These are phyloP conservation scores for Dictyostelium citrinum DNA, from an alignment of 78 protist genomes.

Conservation along the genomic window DNA sequence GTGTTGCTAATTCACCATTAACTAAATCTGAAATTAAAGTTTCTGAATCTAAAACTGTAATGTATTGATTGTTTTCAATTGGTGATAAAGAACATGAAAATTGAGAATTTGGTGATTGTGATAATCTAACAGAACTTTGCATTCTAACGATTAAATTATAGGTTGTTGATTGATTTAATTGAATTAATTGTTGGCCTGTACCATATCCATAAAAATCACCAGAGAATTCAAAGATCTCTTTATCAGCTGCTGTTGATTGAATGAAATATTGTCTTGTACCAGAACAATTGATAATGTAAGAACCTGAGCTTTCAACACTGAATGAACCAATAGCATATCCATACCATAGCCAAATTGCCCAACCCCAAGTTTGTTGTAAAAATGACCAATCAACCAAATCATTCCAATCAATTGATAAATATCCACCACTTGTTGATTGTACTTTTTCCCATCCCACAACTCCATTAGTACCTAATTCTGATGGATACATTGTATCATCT, in stretches of 20 bases:
- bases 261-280: conserved; percentile 13
- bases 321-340: conserved; percentile 42
- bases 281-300: conserved; percentile 6
- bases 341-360: conserved; percentile 67
- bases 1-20: conserved; percentile 20
- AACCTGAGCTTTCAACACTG: neutral
- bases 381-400: conserved; percentile 15
- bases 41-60: neutral
- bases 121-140: conserved; percentile 17
- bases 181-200: conserved; percentile 16
- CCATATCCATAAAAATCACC: conserved; percentile 56
- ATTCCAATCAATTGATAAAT: conserved; percentile 17
- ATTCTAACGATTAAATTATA: conserved; percentile 27
- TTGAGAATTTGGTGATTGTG: conserved; percentile 21
- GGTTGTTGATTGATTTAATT: neutral
- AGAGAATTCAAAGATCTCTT: conserved; percentile 1
- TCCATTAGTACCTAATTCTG: conserved; percentile 35
- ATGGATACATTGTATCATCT: conserved; percentile 39
- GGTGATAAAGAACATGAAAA: neutral
- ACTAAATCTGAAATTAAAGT: conserved; percentile 19
- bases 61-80: neutral
- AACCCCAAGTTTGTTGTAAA: conserved; percentile 22
- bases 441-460: conserved; percentile 35
- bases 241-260: neutral
- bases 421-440: neutral